These are phyloP conservation scores for Pichia kudriavzevii DNA, from an alignment of 1,139 yeast species.

Conservation along the genomic window DNA sequence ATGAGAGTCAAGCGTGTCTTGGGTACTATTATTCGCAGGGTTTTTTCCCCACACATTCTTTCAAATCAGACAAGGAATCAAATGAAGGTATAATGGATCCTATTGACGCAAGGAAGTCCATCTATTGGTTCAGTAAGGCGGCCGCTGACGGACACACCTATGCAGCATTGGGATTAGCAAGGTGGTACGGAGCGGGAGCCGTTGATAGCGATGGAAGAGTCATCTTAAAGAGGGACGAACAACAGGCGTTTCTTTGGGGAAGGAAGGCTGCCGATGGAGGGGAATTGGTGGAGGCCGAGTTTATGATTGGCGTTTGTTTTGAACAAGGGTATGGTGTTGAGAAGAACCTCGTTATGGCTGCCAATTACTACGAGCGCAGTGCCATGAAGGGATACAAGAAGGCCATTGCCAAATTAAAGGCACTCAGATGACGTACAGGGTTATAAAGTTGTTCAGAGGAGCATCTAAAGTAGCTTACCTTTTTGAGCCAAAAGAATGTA, in stretches of 20 bases:
- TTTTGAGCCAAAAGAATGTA: not conserved
- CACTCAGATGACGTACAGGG: constrained; percentile 8
- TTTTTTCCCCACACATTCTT: constrained; percentile 33
- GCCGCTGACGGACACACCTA: constrained; percentile 74
- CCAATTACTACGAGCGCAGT: constrained; percentile 49
- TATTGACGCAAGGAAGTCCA: constrained; percentile 63
- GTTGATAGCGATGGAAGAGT: constrained; percentile 34
- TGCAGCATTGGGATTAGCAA: constrained; percentile 82
- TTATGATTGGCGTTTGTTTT: constrained; percentile 72
- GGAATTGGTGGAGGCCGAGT: constrained; percentile 66
- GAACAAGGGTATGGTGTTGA: constrained; percentile 72
- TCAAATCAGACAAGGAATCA: constrained; percentile 26
- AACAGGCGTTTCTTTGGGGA: constrained; percentile 84
- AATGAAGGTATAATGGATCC: constrained; percentile 41
- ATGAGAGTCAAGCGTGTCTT: constrained; percentile 77
- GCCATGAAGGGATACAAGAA: constrained; percentile 53
- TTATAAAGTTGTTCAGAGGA: not conserved
- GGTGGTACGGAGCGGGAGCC: constrained; percentile 88
- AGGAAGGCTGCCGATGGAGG: constrained; percentile 77
- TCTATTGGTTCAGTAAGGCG: constrained; percentile 86
- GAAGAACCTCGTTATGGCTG: constrained; percentile 40
- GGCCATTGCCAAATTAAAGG: constrained; percentile 38
- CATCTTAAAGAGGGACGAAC: constrained; percentile 61
- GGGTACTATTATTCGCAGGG: constrained; percentile 90
- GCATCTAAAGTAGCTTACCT: not conserved